Evolutionary conservation across 805 yeast species (phyloP).

Genomic region (Candida boidinii): DNA sequence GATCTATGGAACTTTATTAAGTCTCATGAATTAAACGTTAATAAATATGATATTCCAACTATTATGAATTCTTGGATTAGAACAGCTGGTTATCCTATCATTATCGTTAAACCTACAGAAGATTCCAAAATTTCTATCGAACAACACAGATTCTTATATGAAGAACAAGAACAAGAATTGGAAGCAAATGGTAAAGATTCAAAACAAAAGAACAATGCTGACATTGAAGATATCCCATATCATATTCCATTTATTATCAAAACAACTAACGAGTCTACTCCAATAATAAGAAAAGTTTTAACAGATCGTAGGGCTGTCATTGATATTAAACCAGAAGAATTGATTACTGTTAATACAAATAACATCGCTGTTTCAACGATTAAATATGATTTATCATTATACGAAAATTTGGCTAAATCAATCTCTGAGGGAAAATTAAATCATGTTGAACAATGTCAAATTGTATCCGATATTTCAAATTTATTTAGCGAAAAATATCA

Average conservation of each 20-base stretch:
- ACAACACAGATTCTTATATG: slow-evolving; percentile 30
- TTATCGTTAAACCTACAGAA: slow-evolving; percentile 26
- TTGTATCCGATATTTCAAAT: slow-evolving; percentile 32
- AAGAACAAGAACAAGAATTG: slow-evolving; percentile 7
- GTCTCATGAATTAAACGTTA: slow-evolving; percentile 16
- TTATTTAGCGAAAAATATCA: slow-evolving; percentile 26
- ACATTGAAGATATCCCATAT: slow-evolving; percentile 48
- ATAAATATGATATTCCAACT: slow-evolving; percentile 34
- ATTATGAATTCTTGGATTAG: slow-evolving; percentile 55
- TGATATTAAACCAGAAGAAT: slow-evolving; percentile 22
- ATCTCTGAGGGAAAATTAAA: slow-evolving; percentile 14
- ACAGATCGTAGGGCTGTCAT: slow-evolving; percentile 31
- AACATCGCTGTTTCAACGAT: slow-evolving; percentile 40
- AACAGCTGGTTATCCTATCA: slow-evolving; percentile 50
- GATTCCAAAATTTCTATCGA: slow-evolving; percentile 23
- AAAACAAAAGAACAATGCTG: slow-evolving; percentile 8
- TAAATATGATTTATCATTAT: slow-evolving; percentile 29
- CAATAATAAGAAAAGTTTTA: slow-evolving; percentile 29
- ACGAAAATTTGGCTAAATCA: slow-evolving; percentile 16
- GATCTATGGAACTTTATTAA: slow-evolving; percentile 43
- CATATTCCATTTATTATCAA: slow-evolving; percentile 51
- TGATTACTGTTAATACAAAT: slow-evolving; percentile 35
- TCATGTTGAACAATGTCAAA: slow-evolving; percentile 25
- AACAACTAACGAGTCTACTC: slow-evolving; percentile 25
- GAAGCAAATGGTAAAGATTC: too few species aligned